Evolutionary conservation across 2,329 filamentous ascomycete species (phyloP), one percentile per base, ranked within the genome.

Genomic region (Xylariales sp.): DNA sequence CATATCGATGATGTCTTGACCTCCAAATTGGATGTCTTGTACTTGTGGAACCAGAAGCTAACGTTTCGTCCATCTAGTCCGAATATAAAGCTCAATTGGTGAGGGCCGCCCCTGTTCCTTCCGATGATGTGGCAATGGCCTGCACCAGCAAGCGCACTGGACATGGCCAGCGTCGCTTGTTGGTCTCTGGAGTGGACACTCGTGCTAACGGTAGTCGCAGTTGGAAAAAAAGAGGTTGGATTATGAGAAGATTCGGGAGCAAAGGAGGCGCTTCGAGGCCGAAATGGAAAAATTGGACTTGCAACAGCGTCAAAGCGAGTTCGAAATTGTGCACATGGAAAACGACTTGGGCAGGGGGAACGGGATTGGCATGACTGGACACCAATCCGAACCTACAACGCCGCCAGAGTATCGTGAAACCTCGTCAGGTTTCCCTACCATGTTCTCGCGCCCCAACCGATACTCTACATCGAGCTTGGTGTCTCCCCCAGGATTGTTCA

Each of bases 301-400:
- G 53, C 85, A 93, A 61, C 86, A 91, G 62, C 82, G 84, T 48
- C 81, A 78, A 47, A 86, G 93, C 58, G 88, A 90, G 59, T 78
- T 85, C 53, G 89, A 95, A 59, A 82, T 95, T 55, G 81, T 85
- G 44, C 82, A 87, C 61, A 86, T 97, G 69, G 84, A 89, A 56
- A 83, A 88, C 53, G 86, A 93, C 52, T 74, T 94, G 43, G 73
- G 73, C 31, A 70, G 77, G 49, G 73, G 74, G 44, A 68, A 63
- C 51, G 60, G 51, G 54, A 70, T 64, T 44, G 60, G 73, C 54
- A 65, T 73, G 47, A 73, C 80, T 46, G 86, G 86, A 40, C 86
- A 90, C 55, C 87, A 94, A 60, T 95, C 88, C 53, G 91, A 97
- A 66, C 93, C 93, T 12, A 96, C 93, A 2, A 98, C 93, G 16